A percentile compares a stretch with the other conserved stretches of the same genome.
Conservation (phyloP, 345 rosid species). For the Bruguiera sexangula region DNA sequence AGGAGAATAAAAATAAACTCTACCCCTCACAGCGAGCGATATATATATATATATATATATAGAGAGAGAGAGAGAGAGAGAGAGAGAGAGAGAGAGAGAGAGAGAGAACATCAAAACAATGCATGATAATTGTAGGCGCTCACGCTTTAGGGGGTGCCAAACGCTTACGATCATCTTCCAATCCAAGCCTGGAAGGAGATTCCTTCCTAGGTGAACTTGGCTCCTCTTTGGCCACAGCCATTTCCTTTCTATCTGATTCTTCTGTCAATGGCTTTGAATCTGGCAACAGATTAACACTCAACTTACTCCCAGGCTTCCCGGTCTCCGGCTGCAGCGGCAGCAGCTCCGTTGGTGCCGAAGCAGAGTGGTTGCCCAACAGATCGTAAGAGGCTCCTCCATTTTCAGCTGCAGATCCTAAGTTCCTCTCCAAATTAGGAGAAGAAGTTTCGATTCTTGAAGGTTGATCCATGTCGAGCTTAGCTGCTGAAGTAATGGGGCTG, state of each 20-base stretch:
- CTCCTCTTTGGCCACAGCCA: conserved; percentile 44
- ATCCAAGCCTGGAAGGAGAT: conserved; percentile 42
- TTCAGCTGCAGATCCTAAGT: conserved; percentile 19
- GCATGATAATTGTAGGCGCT: conserved; percentile 11
- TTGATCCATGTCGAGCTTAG: conserved; percentile 58
- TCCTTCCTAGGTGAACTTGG: conserved; percentile 55
- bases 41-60: too few relatives aligned
- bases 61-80: neutral
- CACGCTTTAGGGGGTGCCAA: conserved; percentile 49
- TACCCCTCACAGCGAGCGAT: neutral
- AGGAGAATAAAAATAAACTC: neutral
- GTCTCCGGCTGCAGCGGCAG: neutral
- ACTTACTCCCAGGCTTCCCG: conserved; percentile 32
- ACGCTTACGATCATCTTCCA: conserved; percentile 50
- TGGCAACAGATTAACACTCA: conserved; percentile 11
- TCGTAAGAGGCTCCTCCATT: conserved; percentile 18
- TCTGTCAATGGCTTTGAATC: conserved; percentile 34
- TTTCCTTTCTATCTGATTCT: conserved; percentile 39
- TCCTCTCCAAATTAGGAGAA: conserved; percentile 42
- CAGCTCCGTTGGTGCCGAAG: conserved; percentile 18
- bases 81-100: neutral
- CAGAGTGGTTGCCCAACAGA: neutral
- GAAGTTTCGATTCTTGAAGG: conserved; percentile 42
- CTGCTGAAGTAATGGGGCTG: conserved; percentile 39
- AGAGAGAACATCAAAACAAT: neutral